A percentile compares a stretch with the other conserved stretches of the same genome.
These are phyloP conservation scores for Escallonia rubra DNA, from an alignment of 129 eudicot genomes.

Conservation along the genomic window DNA sequence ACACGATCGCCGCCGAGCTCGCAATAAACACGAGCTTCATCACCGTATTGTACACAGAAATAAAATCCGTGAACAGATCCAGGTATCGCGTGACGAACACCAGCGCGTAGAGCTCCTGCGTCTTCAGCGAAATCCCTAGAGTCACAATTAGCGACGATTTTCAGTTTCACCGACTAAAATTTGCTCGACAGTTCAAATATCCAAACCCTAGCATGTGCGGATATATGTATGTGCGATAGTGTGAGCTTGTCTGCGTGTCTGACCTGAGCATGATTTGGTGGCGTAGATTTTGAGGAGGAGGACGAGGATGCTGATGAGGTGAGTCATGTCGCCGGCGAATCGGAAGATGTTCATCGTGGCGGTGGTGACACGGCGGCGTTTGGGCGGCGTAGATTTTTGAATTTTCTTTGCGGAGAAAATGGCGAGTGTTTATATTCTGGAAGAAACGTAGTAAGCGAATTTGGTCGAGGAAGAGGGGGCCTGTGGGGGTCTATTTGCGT, in stretches of 20 bases:
- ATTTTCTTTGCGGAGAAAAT: too few species aligned
- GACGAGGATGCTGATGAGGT: slow-evolving; percentile 61
- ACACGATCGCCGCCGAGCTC: slow-evolving; percentile 65
- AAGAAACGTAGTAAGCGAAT: too few species aligned
- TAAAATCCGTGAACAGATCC: slow-evolving; percentile 62
- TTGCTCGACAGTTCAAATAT: background rate
- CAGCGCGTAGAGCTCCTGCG: slow-evolving; percentile 72
- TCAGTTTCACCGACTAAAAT: background rate
- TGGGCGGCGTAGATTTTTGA: background rate
- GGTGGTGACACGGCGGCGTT: background rate
- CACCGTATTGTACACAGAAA: slow-evolving; percentile 62
- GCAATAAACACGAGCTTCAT: slow-evolving; percentile 70
- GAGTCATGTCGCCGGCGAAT: slow-evolving; percentile 83
- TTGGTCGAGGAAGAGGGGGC: too few species aligned
- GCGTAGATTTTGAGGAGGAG: slow-evolving; percentile 89
- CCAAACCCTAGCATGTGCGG: slow-evolving; percentile 17
- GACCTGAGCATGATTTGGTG: slow-evolving; percentile 88
- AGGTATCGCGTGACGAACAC: slow-evolving; percentile 69
- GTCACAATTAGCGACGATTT: background rate
- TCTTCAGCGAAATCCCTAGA: slow-evolving; percentile 80
- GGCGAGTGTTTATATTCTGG: too few species aligned
- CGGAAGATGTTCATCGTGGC: slow-evolving; percentile 73
- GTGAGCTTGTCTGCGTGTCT: background rate
- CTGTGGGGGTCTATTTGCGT: too few species aligned
- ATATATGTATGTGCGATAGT: background rate